These are phyloP conservation scores for Saccharomyces hybrid DNA, from an alignment of 1,139 yeast species.

Conservation along the genomic window DNA sequence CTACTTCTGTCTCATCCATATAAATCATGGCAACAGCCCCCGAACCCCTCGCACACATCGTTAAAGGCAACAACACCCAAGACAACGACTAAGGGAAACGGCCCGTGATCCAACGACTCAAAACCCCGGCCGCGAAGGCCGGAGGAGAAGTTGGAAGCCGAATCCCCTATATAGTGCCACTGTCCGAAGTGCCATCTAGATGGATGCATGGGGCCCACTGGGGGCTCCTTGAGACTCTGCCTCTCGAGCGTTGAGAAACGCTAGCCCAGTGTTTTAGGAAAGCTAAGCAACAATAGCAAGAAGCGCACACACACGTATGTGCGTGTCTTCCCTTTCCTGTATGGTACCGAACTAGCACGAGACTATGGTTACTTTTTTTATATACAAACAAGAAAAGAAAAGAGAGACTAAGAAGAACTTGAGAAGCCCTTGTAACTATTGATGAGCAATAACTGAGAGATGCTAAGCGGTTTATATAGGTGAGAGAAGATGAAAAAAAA, in stretches of 20 bases:
- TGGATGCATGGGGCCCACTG: slow-evolving; percentile 6
- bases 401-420: background rate
- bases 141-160: slow-evolving; percentile 29
- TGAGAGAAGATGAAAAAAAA: background rate
- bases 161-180: slow-evolving; percentile 1
- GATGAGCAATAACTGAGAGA: background rate
- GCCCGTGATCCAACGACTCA: slow-evolving; percentile 36
- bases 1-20: slow-evolving; percentile 57
- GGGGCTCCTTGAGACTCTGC: slow-evolving; percentile 35
- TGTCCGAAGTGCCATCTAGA: background rate
- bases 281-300: slow-evolving; percentile 32
- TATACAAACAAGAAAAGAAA: slow-evolving; percentile 1
- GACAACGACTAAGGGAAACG: slow-evolving; percentile 22
- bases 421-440: background rate
- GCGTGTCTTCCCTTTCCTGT: slow-evolving; percentile 24
- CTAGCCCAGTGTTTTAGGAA: slow-evolving; percentile 34
- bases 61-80: slow-evolving; percentile 29
- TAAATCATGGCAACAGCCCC: slow-evolving; percentile 31
- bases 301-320: slow-evolving; percentile 14
- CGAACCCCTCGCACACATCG: slow-evolving; percentile 6
- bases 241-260: slow-evolving; percentile 65
- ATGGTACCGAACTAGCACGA: slow-evolving; percentile 38
- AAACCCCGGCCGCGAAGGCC: slow-evolving; percentile 49
- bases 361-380: slow-evolving; percentile 33
- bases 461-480: background rate